These are phyloP conservation scores for Boletus tylopilopsis DNA, from an alignment of 768 basidiomycete genomes.

Conservation along the genomic window DNA sequence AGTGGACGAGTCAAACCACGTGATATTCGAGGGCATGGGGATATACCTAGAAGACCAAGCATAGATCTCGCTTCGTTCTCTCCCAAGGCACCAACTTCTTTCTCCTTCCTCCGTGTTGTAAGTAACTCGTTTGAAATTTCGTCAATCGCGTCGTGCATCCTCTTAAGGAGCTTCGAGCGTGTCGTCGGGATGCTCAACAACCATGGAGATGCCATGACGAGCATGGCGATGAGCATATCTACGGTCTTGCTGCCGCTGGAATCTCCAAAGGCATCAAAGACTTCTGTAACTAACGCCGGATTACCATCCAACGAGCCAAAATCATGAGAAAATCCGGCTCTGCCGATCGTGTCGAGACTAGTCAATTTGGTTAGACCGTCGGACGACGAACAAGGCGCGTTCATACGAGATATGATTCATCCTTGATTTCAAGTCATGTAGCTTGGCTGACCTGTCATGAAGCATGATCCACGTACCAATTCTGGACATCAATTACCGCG, in stretches of 20 bases:
- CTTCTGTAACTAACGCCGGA: conserved; percentile 18
- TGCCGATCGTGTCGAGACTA: conserved; percentile 43
- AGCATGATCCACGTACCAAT: conserved; percentile 32
- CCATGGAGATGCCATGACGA: conserved; percentile 30
- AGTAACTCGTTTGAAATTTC: conserved; percentile 35
- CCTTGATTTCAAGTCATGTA: conserved; percentile 5
- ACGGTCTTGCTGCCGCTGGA: conserved; percentile 1
- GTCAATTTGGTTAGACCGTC: background rate
- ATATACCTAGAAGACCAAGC: conserved; percentile 36
- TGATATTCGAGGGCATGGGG: background rate
- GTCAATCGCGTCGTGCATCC: conserved; percentile 29
- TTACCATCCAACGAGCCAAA: conserved; percentile 41
- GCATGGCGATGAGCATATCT: conserved; percentile 14
- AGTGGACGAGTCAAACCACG: background rate
- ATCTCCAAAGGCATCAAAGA: conserved; percentile 27
- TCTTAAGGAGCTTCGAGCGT: conserved; percentile 19
- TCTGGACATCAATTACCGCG: conserved; percentile 44
- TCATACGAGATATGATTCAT: conserved; percentile 38
- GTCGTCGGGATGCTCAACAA: conserved; percentile 32
- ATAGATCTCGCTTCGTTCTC: conserved; percentile 35
- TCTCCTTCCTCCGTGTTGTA: conserved; percentile 31
- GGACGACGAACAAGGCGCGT: background rate
- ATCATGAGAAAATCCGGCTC: conserved; percentile 44
- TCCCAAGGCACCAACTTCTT: conserved; percentile 25
- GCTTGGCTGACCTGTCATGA: background rate